Evolutionary conservation across 2,329 filamentous ascomycete species (phyloP).

Genomic region (Graphilbum ipis-grandicollis): DNA sequence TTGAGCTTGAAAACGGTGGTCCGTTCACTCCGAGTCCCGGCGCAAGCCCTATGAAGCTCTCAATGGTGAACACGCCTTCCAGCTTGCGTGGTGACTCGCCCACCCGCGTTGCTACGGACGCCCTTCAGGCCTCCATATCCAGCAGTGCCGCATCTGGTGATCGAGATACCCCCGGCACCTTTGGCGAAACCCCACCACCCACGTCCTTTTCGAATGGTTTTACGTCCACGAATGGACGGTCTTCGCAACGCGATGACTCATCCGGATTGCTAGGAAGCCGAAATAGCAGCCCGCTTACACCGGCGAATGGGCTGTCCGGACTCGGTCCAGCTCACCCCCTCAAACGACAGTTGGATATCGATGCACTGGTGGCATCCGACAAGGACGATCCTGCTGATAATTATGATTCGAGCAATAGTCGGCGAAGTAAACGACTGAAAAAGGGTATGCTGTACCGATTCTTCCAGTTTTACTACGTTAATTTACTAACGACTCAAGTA

Average conservation of each 20-base stretch:
- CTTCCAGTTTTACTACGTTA: too few relatives aligned
- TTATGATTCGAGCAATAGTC: constrained; percentile 46
- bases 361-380: constrained; percentile 29
- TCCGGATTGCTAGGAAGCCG: constrained; percentile 24
- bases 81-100: constrained; percentile 50
- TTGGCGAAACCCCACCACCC: constrained; percentile 28
- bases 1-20: constrained; percentile 85
- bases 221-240: constrained; percentile 20
- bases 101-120: constrained; percentile 36
- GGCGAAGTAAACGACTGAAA: constrained; percentile 83
- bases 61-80: constrained; percentile 39
- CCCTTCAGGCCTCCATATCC: constrained; percentile 30
- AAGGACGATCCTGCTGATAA: constrained; percentile 30
- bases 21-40: constrained; percentile 63
- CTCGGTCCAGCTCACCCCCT: constrained; percentile 40
- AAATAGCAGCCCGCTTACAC: constrained; percentile 43
- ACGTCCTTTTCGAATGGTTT: constrained; percentile 40
- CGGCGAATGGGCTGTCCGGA: constrained; percentile 47
- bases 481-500: constrained; percentile 8
- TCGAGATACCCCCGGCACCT: constrained; percentile 23
- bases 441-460: constrained; percentile 50
- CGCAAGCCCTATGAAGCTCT: constrained; percentile 54
- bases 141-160: constrained; percentile 28
- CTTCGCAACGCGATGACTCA: neutral
- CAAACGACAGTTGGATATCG: constrained; percentile 60